Evolutionary conservation across 495 filamentous ascomycete genomes (phyloP).

Genomic region (Hyphodiscus hymeniophilus): DNA sequence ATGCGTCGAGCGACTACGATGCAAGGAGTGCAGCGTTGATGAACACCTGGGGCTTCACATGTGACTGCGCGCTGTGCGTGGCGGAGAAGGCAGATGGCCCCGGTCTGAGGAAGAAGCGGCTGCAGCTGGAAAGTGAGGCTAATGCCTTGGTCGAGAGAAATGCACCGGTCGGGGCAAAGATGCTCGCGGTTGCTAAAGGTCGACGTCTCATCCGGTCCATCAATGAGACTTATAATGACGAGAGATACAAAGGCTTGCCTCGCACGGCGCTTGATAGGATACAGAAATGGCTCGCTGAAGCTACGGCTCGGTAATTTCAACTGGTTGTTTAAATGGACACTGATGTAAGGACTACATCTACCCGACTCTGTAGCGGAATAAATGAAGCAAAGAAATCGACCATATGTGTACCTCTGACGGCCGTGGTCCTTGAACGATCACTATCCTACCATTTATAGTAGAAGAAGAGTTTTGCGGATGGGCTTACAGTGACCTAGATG

Average conservation of each 20-base stretch:
- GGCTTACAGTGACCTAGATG: too few species aligned
- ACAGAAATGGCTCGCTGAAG: conserved; percentile 25
- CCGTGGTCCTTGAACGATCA: too few species aligned
- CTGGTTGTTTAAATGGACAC: background rate
- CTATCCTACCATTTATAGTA: too few species aligned
- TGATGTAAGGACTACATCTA: too few species aligned
- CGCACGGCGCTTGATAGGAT: conserved; percentile 22
- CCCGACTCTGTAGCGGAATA: too few species aligned
- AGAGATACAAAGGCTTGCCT: conserved; percentile 25
- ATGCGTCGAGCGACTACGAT: conserved; percentile 23
- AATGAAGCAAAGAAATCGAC: too few species aligned
- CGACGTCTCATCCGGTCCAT: conserved; percentile 22
- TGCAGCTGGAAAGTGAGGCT: conserved; percentile 24
- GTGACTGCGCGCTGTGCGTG: conserved; percentile 38
- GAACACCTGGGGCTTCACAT: conserved; percentile 40
- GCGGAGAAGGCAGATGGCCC: conserved; percentile 26
- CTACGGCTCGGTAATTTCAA: background rate
- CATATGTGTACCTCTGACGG: too few species aligned
- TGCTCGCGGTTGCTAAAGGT: conserved; percentile 22
- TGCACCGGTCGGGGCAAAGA: conserved; percentile 20
- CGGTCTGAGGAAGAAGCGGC: conserved; percentile 24
- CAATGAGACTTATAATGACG: conserved; percentile 26
- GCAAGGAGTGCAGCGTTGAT: conserved; percentile 18
- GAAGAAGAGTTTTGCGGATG: too few species aligned
- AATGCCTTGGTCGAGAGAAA: conserved; percentile 23